A percentile compares a stretch with the other conserved stretches of the same genome.
Conservation (phyloP, 176 grass and related monocot species). For the Aegilops sharonensis region DNA sequence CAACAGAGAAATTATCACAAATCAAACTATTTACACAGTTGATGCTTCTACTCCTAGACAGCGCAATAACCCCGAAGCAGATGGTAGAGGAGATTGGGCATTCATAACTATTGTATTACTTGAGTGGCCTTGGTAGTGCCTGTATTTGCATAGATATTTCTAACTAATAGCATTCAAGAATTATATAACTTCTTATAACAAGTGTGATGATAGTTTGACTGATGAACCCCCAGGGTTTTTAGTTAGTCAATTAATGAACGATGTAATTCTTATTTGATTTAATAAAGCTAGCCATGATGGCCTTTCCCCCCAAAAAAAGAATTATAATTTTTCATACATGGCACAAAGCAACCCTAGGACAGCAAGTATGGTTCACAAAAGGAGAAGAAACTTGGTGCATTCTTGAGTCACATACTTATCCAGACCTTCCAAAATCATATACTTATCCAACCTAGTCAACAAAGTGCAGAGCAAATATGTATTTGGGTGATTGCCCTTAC, state of each 20-base stretch:
- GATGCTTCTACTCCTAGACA: slow-evolving; percentile 1
- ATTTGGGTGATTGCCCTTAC: not conserved
- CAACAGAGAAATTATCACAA: not conserved
- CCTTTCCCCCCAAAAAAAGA: not conserved
- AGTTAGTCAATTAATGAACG: no score
- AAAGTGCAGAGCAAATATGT: not conserved
- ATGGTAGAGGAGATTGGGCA: not conserved
- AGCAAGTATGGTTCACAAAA: slow-evolving; percentile 5
- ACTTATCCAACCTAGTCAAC: not conserved
- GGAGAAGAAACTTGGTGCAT: not conserved
- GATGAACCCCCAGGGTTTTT: no score
- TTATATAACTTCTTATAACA: not conserved
- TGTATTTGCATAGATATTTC: not conserved
- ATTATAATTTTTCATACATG: not conserved
- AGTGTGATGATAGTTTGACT: no score
- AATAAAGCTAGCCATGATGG: no score
- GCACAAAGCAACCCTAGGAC: not conserved
- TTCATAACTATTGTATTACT: not conserved
- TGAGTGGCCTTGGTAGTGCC: not conserved
- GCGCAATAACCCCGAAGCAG: not conserved
- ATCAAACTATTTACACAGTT: not conserved
- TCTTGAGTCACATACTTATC: not conserved
- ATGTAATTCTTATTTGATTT: no score
- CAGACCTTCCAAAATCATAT: not conserved
- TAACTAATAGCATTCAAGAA: not conserved